Evolutionary conservation across 2,329 filamentous ascomycete species (phyloP), one percentile per base, ranked within the genome.

Genomic region (Ophiostoma ips): DNA sequence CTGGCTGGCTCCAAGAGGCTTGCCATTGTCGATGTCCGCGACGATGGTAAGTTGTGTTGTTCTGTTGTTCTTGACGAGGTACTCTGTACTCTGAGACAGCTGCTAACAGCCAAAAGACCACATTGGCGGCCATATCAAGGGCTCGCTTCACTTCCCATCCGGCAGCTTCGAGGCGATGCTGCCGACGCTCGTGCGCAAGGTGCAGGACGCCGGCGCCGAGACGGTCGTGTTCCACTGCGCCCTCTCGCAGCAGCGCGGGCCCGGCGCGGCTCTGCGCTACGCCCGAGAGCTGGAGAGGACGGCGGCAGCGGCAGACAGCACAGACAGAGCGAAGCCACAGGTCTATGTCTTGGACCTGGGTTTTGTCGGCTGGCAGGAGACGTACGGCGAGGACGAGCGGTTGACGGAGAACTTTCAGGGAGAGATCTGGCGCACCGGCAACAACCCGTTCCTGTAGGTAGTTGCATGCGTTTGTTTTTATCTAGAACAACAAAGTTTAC

Each of bases 221-320:
- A 83, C 76, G 11, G 87, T 98, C 13, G 78, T 98, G 1, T 98
- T 98, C 65, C 92, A 98, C 68, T 98, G 92, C 66, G 84, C 86
- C 16, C 71, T 96, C 50, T 90, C 84, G 57, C 92, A 96, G 69
- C 84, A 95, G 68, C 75, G 92, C 1, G 92, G 92, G 0, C 92
- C 92, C 0, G 76, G 76, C 47, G 88, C 90, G 3, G 92, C 92
- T 3, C 67, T 95, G 58, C 73, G 75, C 59, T 96, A 95, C 64
- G 58, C 89, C 53, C 71, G 84, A 34, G 84, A 88, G 67, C 72
- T 79, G 10, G 45, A 15, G 21, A 30, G 24, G 11, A 34, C 9
- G 11, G 21, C 40, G 8, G n/a, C 15, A 30, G 9, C 40, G 9
- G 28, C 36, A 12, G n/a, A 43, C 41, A 9, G 41, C 12, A 37